A percentile compares a stretch with the other conserved stretches of the same genome.
Conservation (phyloP, 768 basidiomycete genomes). For the Phylloporus rhodoxanthus region DNA sequence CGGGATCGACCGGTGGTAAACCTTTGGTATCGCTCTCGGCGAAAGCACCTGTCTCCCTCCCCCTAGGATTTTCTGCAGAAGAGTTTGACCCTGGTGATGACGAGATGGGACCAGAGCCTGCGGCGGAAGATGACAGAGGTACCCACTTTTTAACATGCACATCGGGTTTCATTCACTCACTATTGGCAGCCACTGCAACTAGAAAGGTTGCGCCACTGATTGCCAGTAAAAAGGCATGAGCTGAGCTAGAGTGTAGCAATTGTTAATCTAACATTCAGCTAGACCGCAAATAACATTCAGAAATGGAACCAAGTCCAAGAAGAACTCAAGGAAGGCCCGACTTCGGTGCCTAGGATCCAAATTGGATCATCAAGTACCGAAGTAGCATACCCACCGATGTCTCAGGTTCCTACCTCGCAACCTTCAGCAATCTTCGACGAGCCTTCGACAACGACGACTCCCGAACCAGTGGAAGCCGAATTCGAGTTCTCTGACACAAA, state of each 20-base stretch:
- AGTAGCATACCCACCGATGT: constrained; percentile 1
- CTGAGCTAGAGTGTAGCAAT: neutral
- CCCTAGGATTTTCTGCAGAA: constrained; percentile 65
- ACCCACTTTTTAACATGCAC: neutral
- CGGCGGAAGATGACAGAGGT: constrained; percentile 45
- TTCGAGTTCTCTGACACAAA: constrained; percentile 79
- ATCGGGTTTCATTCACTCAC: constrained; percentile 2
- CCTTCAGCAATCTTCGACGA: constrained; percentile 11
- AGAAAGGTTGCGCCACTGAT: constrained; percentile 80
- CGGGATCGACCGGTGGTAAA: constrained; percentile 22
- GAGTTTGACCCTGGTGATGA: constrained; percentile 43
- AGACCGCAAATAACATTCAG: constrained; percentile 87
- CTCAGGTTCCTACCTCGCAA: constrained; percentile 10
- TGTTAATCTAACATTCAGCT: constrained; percentile 6
- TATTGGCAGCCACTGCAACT: constrained; percentile 37
- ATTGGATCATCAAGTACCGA: constrained; percentile 8
- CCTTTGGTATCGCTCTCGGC: constrained; percentile 15
- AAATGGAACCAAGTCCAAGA: constrained; percentile 98
- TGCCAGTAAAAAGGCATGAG: constrained; percentile 73
- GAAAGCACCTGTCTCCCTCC: constrained; percentile 36
- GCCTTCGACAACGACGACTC: constrained; percentile 30
- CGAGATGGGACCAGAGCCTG: constrained; percentile 38
- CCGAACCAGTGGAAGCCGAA: constrained; percentile 48
- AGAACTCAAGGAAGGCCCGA: constrained; percentile 57
- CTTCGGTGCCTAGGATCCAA: constrained; percentile 18